Base-by-base conservation (phyloP, 2,329 filamentous ascomycete species). In the Ramularia endophylla region DNA sequence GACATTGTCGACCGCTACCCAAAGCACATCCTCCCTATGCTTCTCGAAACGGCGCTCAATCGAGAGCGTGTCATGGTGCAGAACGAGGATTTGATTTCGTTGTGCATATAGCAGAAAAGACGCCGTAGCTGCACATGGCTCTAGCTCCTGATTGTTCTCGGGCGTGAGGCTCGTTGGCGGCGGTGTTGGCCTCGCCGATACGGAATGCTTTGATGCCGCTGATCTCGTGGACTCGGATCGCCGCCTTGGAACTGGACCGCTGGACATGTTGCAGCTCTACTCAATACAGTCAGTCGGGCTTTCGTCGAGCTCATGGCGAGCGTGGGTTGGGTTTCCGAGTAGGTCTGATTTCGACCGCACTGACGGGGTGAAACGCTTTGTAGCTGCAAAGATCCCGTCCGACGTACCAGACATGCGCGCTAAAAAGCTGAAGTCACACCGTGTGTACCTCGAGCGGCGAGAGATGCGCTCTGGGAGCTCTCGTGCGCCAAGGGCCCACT, bases 41-140 rank as follows among this genome's bases (percentile, higher is more conserved):
- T 81, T 77, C 19, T 85, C 80, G 61, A 97, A 97, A 13, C 85
- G 78, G 46, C 88, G 75, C 59, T 97, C 90, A 52, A 97, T 83
- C 13, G 85, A 86, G 40, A 98, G 69, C 3, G 86, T 94, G 61
- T 97, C 90, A 67, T 97, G 90, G 58, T 94, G 88, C 22, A 90
- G 81, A 63, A 88, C 92, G 17, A 95, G 74, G 44, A 98, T 81
- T 5, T 81, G 78, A 39, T 81, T 81, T 22, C 87, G 85, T 62
- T 97, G 75, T 17, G 87, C 82, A 65, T 94, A 95, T 18, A 98
- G 75, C 52, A 98, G 84, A 71, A 92, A 85, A 17, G 87, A 87
- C 2, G 85, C 87, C 4, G 92, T 97, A 20, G 92, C 88, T 13
- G 88, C 87, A 63, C 86, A 94, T 43, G 92, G 85, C 55, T 92